Evolutionary conservation across 2,329 filamentous ascomycete genomes (phyloP).

Genomic region (Tolypocladium sp.): DNA sequence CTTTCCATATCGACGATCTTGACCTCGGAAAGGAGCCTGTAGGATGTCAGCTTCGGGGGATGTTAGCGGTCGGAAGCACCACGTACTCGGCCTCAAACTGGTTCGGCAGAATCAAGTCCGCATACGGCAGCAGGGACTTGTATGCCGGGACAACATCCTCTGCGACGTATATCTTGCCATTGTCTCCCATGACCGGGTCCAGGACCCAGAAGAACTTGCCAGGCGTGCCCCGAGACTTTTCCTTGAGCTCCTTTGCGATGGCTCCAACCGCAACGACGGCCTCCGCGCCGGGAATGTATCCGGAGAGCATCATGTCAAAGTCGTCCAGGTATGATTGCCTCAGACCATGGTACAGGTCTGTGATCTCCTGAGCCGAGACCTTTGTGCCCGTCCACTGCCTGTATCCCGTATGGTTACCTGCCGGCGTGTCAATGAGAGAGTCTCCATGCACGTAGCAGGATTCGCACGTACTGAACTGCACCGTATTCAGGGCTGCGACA

Average conservation of each 20-base stretch:
- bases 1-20: conserved; percentile 68
- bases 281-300: conserved; percentile 83
- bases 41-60: background rate
- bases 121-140: conserved; percentile 66
- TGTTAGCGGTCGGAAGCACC: background rate
- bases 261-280: conserved; percentile 75
- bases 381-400: conserved; percentile 78
- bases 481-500: conserved; percentile 88
- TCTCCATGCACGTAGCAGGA: background rate
- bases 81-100: conserved; percentile 93
- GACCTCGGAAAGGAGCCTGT: conserved; percentile 72
- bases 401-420: conserved; percentile 95
- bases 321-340: conserved; percentile 75
- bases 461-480: conserved; percentile 76
- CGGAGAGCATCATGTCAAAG: conserved; percentile 91
- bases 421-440: conserved; percentile 6
- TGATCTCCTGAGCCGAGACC: conserved; percentile 73
- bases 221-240: conserved; percentile 49
- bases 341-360: conserved; percentile 75
- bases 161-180: conserved; percentile 83
- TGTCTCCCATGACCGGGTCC: conserved; percentile 97
- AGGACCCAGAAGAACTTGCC: conserved; percentile 94
- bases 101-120: conserved; percentile 89
- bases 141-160: conserved; percentile 90
- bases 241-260: conserved; percentile 73